Percentiles rank a stretch among this genome's conserved stretches.
These are phyloP conservation scores for Candida sojae DNA, from an alignment of 1,139 yeast species.

Conservation along the genomic window DNA sequence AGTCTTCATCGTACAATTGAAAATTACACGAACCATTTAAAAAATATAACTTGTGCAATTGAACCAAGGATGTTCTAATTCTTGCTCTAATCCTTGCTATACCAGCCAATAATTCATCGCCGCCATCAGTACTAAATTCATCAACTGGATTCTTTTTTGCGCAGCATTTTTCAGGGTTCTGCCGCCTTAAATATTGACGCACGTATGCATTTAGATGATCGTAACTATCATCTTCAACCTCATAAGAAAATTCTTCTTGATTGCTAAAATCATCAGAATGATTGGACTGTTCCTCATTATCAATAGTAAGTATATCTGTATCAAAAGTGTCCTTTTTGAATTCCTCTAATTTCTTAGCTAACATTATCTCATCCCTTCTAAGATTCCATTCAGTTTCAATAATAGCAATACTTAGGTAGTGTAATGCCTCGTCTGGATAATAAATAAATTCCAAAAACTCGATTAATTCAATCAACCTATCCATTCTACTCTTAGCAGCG, in stretches of 20 bases:
- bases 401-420: constrained; percentile 41
- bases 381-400: constrained; percentile 34
- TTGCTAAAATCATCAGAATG: no score
- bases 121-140: constrained; percentile 17
- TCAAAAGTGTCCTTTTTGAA: constrained; percentile 12
- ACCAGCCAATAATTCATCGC: constrained; percentile 21
- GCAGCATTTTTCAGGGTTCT: no score
- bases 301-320: neutral
- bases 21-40: constrained; percentile 81
- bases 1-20: constrained; percentile 55
- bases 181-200: no score
- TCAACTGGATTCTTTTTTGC: constrained; percentile 11
- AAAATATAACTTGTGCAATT: constrained; percentile 75
- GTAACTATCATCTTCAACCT: no score
- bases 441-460: constrained; percentile 60
- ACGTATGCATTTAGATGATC: no score
- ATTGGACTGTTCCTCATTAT: neutral
- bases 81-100: constrained; percentile 26
- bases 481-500: constrained; percentile 50
- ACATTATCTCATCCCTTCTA: constrained; percentile 21
- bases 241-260: neutral
- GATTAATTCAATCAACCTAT: constrained; percentile 53
- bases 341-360: constrained; percentile 17
- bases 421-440: constrained; percentile 51
- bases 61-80: constrained; percentile 55